phyloP scores from a whole-genome alignment of 768 basidiomycete genomes.

The Daedaleopsis sinensis region DNA sequence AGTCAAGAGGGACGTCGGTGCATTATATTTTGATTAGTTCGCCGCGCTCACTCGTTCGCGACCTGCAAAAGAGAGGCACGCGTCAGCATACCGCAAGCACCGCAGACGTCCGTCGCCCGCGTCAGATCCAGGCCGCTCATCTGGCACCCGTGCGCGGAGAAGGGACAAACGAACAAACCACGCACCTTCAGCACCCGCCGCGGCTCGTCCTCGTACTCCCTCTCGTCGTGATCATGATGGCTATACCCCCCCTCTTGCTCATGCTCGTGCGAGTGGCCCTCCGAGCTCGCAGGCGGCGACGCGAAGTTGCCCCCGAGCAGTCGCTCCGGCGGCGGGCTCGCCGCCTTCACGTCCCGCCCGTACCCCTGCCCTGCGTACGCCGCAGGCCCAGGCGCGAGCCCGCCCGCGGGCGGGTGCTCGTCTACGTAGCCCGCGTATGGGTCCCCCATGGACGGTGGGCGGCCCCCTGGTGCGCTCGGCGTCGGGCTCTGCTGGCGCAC shows the following conservation, averaged over 20 bases:
- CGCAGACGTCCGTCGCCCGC: too few species aligned
- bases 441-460: slow-evolving; percentile 16
- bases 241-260: slow-evolving; percentile 22
- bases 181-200: slow-evolving; percentile 35
- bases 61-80: too few species aligned
- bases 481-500: slow-evolving; percentile 1
- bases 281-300: slow-evolving; percentile 22
- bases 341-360: background rate
- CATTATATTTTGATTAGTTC: background rate
- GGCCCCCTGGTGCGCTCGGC: slow-evolving; percentile 15
- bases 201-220: slow-evolving; percentile 35
- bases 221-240: slow-evolving; percentile 37
- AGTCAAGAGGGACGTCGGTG: background rate
- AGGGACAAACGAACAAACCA: slow-evolving; percentile 15
- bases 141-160: slow-evolving; percentile 5
- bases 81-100: too few species aligned
- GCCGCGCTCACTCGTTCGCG: too few species aligned
- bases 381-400: slow-evolving; percentile 4
- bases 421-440: slow-evolving; percentile 30
- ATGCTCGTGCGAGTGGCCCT: slow-evolving; percentile 27
- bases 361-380: too few species aligned
- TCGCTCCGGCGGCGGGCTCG: slow-evolving; percentile 8
- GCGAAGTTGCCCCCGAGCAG: slow-evolving; percentile 20
- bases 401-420: slow-evolving; percentile 1
- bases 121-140: slow-evolving; percentile 15